These are phyloP conservation scores for Fusarium vanettenii DNA, from an alignment of 2,329 filamentous ascomycete species.

Conservation along the genomic window DNA sequence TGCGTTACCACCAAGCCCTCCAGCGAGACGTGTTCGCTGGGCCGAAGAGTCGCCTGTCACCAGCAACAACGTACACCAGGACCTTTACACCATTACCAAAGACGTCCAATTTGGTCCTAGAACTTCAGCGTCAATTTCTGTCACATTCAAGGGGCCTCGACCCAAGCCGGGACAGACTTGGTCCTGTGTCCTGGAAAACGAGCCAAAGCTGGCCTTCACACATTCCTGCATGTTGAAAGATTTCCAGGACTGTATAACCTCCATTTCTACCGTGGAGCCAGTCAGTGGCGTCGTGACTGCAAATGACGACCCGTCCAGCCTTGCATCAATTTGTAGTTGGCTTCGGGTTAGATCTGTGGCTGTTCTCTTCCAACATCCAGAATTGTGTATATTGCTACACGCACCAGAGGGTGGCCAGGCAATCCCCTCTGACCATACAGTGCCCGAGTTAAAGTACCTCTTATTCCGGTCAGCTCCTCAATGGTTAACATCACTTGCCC, in stretches of 20 bases:
- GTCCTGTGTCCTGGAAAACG: constrained; percentile 41
- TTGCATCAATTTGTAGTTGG: constrained; percentile 48
- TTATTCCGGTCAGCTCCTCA: constrained; percentile 49
- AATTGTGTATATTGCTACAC: constrained; percentile 55
- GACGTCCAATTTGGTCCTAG: constrained; percentile 32
- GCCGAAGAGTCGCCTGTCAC: not conserved
- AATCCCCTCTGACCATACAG: not conserved
- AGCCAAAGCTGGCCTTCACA: constrained; percentile 46
- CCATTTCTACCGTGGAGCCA: constrained; percentile 25
- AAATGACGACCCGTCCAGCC: not conserved
- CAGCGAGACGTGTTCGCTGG: not conserved
- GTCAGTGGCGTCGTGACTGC: constrained; percentile 37
- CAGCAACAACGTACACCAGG: not conserved
- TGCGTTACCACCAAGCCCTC: not conserved
- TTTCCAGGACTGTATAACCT: constrained; percentile 36
- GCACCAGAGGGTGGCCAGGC: constrained; percentile 41
- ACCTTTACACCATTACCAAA: constrained; percentile 13
- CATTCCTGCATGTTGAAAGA: constrained; percentile 50
- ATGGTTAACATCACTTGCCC: constrained; percentile 41
- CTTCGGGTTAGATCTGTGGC: constrained; percentile 52
- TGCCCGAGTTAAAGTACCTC: constrained; percentile 48
- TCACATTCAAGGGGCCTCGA: constrained; percentile 22
- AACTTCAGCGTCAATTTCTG: constrained; percentile 10
- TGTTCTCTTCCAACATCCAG: constrained; percentile 46
- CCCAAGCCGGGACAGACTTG: constrained; percentile 33